Percentiles rank a stretch among this genome's conserved stretches.
Evolutionary conservation across 2,329 filamentous ascomycete species (phyloP).

Genomic region (Dactylellina sp.): DNA sequence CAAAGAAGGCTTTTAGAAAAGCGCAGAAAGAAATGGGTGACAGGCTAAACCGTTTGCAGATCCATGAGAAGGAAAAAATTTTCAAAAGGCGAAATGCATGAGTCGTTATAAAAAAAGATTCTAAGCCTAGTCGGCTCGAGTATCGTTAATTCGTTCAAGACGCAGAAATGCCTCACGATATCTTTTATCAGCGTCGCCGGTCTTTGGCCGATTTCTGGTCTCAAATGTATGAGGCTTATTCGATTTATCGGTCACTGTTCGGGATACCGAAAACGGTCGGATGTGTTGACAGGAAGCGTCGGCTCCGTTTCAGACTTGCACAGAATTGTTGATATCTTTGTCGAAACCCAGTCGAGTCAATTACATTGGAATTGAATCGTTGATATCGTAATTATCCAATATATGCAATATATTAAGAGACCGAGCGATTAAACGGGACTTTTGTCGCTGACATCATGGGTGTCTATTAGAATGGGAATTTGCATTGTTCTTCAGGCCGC

Average conservation of each 20-base stretch:
- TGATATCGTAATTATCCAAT: slow-evolving; percentile 2
- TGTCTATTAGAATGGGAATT: not conserved
- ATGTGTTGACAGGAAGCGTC: slow-evolving; percentile 33
- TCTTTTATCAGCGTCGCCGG: slow-evolving; percentile 39
- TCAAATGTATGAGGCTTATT: slow-evolving; percentile 54
- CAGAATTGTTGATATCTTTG: slow-evolving; percentile 9
- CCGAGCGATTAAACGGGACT: not conserved
- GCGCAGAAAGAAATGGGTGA: slow-evolving; percentile 5
- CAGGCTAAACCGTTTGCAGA: slow-evolving; percentile 17
- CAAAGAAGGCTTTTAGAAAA: slow-evolving; percentile 13
- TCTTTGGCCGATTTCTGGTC: slow-evolving; percentile 38
- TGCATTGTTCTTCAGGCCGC: slow-evolving; percentile 2
- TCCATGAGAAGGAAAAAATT: slow-evolving; percentile 7
- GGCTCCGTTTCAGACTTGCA: slow-evolving; percentile 33
- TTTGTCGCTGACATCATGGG: slow-evolving; percentile 31
- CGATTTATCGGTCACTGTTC: slow-evolving; percentile 49
- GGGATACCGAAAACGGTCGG: slow-evolving; percentile 50
- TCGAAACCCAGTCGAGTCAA: not conserved
- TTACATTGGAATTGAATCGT: not conserved
- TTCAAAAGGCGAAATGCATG: slow-evolving; percentile 21
- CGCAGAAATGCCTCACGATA: slow-evolving; percentile 49
- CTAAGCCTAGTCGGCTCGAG: slow-evolving; percentile 13
- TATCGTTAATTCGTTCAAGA: slow-evolving; percentile 12
- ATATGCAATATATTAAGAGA: not conserved
- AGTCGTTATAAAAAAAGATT: slow-evolving; percentile 28